These are phyloP conservation scores for Wickerhamiella slavikovae DNA, from an alignment of 805 yeast genomes.

Conservation along the genomic window DNA sequence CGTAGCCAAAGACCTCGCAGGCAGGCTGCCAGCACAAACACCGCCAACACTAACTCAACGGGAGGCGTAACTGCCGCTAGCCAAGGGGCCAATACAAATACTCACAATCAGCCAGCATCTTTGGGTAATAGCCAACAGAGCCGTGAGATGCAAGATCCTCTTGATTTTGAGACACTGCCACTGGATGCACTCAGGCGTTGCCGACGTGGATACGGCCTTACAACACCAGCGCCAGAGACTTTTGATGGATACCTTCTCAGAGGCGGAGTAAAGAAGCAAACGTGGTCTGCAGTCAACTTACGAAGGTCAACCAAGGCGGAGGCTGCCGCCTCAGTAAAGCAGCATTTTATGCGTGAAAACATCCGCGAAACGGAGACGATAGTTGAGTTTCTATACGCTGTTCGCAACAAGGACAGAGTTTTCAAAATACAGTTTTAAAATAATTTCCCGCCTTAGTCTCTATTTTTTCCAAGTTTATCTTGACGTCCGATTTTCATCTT, in stretches of 20 bases:
- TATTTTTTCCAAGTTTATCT: neutral
- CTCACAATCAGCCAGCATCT: no score
- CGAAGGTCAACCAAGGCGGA: slow-evolving; percentile 35
- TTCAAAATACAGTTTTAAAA: slow-evolving; percentile 15
- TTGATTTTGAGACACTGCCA: slow-evolving; percentile 50
- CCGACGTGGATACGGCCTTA: slow-evolving; percentile 35
- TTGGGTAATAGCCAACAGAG: neutral
- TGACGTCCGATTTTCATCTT: neutral
- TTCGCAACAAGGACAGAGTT: slow-evolving; percentile 39
- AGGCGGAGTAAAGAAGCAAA: slow-evolving; percentile 53
- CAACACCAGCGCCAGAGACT: slow-evolving; percentile 39
- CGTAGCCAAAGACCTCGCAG: no score
- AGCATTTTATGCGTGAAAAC: slow-evolving; percentile 40
- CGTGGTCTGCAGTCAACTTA: slow-evolving; percentile 24
- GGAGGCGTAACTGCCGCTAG: no score
- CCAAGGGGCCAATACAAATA: no score
- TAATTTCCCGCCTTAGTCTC: no score
- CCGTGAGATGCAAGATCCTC: slow-evolving; percentile 5
- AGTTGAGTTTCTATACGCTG: slow-evolving; percentile 74
- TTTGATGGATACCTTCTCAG: slow-evolving; percentile 49
- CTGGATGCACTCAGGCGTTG: slow-evolving; percentile 49
- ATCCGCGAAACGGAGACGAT: slow-evolving; percentile 71
- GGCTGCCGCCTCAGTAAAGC: slow-evolving; percentile 37
- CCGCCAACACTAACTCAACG: no score
- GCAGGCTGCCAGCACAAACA: no score